phyloP scores from a whole-genome alignment of 2,329 filamentous ascomycete genomes.

The Hymenoscyphus scutula region DNA sequence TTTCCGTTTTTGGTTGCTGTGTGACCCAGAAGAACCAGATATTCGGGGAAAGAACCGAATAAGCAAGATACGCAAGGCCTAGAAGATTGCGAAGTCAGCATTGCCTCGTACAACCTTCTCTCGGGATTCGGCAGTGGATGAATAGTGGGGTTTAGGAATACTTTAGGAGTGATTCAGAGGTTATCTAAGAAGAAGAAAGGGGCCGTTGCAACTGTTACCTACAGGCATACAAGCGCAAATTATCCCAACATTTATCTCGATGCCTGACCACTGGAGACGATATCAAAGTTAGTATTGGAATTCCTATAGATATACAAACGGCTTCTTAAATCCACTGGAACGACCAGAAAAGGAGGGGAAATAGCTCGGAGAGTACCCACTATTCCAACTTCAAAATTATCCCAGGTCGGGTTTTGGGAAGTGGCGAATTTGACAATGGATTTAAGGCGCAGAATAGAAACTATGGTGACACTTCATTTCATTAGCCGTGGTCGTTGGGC shows the following conservation, averaged over 20 bases:
- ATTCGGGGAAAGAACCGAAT: not conserved
- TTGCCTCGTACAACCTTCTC: too few relatives aligned
- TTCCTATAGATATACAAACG: too few relatives aligned
- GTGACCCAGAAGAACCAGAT: not conserved
- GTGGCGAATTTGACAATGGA: constrained; percentile 11
- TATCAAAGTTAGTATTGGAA: too few relatives aligned
- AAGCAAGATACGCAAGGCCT: constrained; percentile 50
- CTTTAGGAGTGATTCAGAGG: too few relatives aligned
- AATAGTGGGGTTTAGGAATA: too few relatives aligned
- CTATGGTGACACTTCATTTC: constrained; percentile 10
- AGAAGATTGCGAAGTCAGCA: too few relatives aligned
- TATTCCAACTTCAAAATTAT: constrained; percentile 65
- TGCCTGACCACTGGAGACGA: constrained; percentile 67
- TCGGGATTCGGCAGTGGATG: too few relatives aligned
- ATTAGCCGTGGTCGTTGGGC: not conserved
- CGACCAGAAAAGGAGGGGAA: too few relatives aligned
- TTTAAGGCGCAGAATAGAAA: constrained; percentile 11
- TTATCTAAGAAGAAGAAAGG: too few relatives aligned
- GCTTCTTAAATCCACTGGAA: too few relatives aligned
- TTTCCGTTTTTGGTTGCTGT: not conserved
- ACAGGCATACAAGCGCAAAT: constrained; percentile 84
- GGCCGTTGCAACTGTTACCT: too few relatives aligned
- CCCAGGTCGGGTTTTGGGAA: constrained; percentile 51
- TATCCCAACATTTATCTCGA: constrained; percentile 89
- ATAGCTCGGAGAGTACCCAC: too few relatives aligned